Evolutionary conservation across 2,329 filamentous ascomycete genomes (phyloP).

Genomic region (Verticillium klebahnii): DNA sequence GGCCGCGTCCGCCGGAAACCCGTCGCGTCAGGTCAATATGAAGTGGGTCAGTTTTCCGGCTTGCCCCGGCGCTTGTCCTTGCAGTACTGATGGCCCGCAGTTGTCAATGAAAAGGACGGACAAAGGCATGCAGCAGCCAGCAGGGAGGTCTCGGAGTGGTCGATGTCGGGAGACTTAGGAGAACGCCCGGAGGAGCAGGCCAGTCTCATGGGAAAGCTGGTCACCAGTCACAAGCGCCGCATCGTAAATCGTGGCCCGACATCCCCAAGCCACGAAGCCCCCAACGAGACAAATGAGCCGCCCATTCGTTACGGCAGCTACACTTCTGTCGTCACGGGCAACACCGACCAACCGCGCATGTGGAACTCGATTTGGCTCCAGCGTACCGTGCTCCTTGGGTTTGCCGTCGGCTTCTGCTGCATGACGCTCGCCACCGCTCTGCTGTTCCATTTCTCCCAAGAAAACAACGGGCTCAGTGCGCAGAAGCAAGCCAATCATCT

Average conservation of each 20-base stretch:
- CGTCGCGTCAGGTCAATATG: not conserved
- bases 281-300: not conserved
- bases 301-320: not conserved
- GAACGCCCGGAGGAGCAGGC: not conserved
- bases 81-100: not conserved
- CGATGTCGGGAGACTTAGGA: not conserved
- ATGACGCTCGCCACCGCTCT: constrained; percentile 16
- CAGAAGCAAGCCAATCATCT: constrained; percentile 16
- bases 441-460: constrained; percentile 15
- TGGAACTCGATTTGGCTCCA: constrained; percentile 17
- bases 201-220: not conserved
- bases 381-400: constrained; percentile 13
- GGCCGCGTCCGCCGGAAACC: not conserved
- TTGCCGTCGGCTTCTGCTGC: constrained; percentile 13
- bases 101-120: not conserved
- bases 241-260: too few species aligned
- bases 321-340: not conserved
- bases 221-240: not conserved
- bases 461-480: constrained; percentile 14
- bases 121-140: not conserved
- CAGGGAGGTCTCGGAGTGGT: not conserved
- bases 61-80: not conserved
- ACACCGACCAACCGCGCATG: constrained; percentile 1
- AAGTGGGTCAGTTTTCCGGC: not conserved
- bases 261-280: not conserved